These are phyloP conservation scores for Leccinum variicolor DNA, from an alignment of 768 basidiomycete species.

Conservation along the genomic window DNA sequence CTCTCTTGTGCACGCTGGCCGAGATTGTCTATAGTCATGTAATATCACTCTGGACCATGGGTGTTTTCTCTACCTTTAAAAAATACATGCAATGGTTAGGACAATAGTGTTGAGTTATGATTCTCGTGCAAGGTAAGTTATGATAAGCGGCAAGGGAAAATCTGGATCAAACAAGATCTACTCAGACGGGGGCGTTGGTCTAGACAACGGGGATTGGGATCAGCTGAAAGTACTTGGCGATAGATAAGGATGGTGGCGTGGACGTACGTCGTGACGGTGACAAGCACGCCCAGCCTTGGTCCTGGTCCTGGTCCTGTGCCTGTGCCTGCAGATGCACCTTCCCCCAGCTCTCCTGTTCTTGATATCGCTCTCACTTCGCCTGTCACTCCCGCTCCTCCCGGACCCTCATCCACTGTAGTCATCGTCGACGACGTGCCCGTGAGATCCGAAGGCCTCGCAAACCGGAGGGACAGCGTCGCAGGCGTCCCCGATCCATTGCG, in stretches of 20 bases:
- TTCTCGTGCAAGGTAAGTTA: background rate
- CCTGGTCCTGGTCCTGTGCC: too few relatives aligned
- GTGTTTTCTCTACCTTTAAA: background rate
- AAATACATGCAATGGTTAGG: conserved; percentile 7
- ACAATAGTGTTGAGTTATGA: background rate
- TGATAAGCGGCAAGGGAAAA: background rate
- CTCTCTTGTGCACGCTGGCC: conserved; percentile 6
- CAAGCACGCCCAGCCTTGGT: background rate
- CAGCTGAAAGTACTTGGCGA: background rate
- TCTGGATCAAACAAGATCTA: background rate
- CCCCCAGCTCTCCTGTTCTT: too few relatives aligned
- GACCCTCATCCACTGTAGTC: background rate
- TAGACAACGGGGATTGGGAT: background rate
- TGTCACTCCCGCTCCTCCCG: background rate
- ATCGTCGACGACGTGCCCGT: background rate
- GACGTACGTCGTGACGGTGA: background rate
- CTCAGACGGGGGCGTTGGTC: background rate
- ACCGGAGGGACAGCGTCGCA: conserved; percentile 19
- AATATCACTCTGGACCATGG: conserved; percentile 19
- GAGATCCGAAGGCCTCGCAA: conserved; percentile 18
- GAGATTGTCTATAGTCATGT: conserved; percentile 22
- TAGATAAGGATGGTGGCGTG: background rate
- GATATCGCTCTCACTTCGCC: background rate
- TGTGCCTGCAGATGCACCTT: too few relatives aligned
- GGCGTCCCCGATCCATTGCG: background rate